A percentile compares a stretch with the other conserved stretches of the same genome.
phyloP scores from a whole-genome alignment of 2,329 filamentous ascomycete species.

The Drechslerella coelobrocha region DNA sequence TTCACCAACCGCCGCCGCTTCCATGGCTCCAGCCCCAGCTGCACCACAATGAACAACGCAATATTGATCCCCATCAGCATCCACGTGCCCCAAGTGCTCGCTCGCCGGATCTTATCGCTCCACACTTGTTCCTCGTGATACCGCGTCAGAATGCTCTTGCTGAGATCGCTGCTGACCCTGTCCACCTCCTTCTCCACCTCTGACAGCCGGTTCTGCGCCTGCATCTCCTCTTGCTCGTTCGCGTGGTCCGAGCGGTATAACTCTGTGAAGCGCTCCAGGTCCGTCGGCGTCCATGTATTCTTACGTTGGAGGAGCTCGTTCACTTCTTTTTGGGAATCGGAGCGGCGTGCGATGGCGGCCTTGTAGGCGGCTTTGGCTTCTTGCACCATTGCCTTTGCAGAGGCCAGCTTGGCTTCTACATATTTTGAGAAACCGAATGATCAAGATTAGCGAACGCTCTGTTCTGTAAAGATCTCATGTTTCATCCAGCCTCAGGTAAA shows the following conservation, averaged over 20 bases:
- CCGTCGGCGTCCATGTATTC: conserved; percentile 83
- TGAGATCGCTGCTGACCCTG: conserved; percentile 75
- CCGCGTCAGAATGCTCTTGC: conserved; percentile 81
- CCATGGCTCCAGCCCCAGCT: conserved; percentile 94
- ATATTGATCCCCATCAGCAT: conserved; percentile 97
- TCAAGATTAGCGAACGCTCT: conserved; percentile 29
- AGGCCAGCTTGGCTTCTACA: conserved; percentile 66
- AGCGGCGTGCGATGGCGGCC: conserved; percentile 79
- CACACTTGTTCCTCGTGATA: conserved; percentile 99
- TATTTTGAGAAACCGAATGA: conserved; percentile 61
- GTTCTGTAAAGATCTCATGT: too few relatives aligned
- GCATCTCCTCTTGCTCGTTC: conserved; percentile 82
- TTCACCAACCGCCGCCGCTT: conserved; percentile 78
- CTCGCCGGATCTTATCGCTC: conserved; percentile 94
- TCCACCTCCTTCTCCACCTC: conserved; percentile 81
- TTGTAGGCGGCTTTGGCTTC: conserved; percentile 78
- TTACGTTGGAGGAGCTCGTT: conserved; percentile 93
- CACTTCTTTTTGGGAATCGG: conserved; percentile 91
- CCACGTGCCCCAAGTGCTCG: conserved; percentile 98
- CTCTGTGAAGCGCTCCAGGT: conserved; percentile 92
- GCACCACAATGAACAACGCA: conserved; percentile 80
- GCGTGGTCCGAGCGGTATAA: conserved; percentile 91
- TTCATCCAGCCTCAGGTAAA: too few relatives aligned
- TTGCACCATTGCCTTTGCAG: conserved; percentile 71
- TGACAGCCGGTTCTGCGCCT: conserved; percentile 74